These are phyloP conservation scores for Cystofilobasidium macerans DNA, from an alignment of 768 basidiomycete genomes.

Conservation along the genomic window DNA sequence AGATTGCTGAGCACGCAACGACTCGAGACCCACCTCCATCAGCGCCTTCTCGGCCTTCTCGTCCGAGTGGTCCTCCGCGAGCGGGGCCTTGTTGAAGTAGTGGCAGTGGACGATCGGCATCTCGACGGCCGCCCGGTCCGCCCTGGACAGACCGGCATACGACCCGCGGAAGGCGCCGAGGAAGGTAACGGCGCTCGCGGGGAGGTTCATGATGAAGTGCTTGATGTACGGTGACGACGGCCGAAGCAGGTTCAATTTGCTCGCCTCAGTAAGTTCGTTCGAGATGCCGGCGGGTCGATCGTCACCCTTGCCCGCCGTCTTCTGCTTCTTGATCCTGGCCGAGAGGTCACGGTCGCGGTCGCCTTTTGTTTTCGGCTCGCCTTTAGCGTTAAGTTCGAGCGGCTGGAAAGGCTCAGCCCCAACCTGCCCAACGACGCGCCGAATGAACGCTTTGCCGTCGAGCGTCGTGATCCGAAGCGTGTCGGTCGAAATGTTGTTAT, in stretches of 20 bases:
- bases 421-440: background rate
- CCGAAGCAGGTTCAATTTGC: background rate
- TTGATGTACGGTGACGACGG: constrained; percentile 43
- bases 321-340: background rate
- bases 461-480: constrained; percentile 62
- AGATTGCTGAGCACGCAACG: background rate
- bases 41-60: constrained; percentile 47
- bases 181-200: constrained; percentile 76
- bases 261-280: too few relatives aligned
- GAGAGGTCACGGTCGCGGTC: background rate
- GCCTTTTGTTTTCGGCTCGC: background rate
- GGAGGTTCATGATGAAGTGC: constrained; percentile 97
- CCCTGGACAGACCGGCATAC: constrained; percentile 43
- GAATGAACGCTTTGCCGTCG: constrained; percentile 80
- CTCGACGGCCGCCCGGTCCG: constrained; percentile 44
- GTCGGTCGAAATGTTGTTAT: constrained; percentile 62
- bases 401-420: background rate
- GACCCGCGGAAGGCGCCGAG: constrained; percentile 77
- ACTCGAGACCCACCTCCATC: background rate
- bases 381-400: background rate
- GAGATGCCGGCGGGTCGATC: too few relatives aligned
- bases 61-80: constrained; percentile 49
- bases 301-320: background rate
- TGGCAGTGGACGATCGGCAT: constrained; percentile 93
- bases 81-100: constrained; percentile 66